A percentile compares a stretch with the other conserved stretches of the same genome.
phyloP scores from a whole-genome alignment of 2,329 filamentous ascomycete genomes.

The Lasiodiplodia hormozganensis region DNA sequence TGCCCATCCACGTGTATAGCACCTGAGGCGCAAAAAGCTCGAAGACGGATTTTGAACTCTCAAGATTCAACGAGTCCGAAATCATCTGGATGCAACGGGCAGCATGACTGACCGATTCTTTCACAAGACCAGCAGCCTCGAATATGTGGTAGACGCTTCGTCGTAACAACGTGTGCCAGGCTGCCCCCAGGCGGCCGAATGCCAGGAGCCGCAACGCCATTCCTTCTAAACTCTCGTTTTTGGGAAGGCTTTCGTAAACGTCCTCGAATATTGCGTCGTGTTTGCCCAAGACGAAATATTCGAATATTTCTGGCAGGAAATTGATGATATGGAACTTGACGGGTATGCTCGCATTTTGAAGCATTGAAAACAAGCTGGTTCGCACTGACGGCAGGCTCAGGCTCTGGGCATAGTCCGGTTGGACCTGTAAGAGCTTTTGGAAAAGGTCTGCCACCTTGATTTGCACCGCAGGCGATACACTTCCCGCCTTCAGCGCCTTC shows the following conservation, averaged over 20 bases:
- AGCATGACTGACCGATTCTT: conserved; percentile 71
- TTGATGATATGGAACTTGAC: conserved; percentile 80
- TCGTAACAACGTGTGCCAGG: conserved; percentile 85
- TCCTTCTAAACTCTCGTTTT: conserved; percentile 76
- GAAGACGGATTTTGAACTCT: conserved; percentile 75
- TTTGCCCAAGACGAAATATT: conserved; percentile 78
- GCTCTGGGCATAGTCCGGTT: conserved; percentile 70
- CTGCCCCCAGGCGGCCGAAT: conserved; percentile 76
- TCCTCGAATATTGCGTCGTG: conserved; percentile 88
- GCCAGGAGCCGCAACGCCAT: conserved; percentile 83
- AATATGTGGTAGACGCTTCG: conserved; percentile 94
- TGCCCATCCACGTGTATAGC: conserved; percentile 81
- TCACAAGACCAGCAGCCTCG: conserved; percentile 80
- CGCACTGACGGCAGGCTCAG: conserved; percentile 67
- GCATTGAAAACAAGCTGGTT: conserved; percentile 76
- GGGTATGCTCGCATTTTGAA: conserved; percentile 69
- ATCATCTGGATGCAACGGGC: conserved; percentile 73
- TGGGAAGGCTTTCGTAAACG: conserved; percentile 79
- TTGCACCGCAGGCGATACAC: conserved; percentile 74
- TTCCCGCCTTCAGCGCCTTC: conserved; percentile 68
- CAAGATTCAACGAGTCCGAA: conserved; percentile 68
- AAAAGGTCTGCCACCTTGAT: conserved; percentile 72
- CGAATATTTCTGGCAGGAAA: conserved; percentile 76
- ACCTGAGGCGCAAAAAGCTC: conserved; percentile 85
- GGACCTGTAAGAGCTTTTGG: conserved; percentile 70